Conservation (phyloP, 352 stramenopile species). For the Aphanomyces euteiches region DNA sequence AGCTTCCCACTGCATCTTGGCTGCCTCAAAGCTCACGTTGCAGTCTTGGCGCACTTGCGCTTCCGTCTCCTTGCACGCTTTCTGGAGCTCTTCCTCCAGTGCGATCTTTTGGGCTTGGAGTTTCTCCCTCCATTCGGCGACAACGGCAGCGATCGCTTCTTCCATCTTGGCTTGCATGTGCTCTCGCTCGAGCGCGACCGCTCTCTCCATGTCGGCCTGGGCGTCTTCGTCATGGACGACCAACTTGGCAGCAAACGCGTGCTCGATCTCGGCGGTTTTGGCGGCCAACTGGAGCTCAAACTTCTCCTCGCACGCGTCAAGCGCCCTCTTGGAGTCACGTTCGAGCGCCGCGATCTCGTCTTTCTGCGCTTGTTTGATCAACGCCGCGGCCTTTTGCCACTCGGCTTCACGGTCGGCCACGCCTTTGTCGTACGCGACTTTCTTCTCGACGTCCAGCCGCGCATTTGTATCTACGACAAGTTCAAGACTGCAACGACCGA, state of each 20-base stretch:
- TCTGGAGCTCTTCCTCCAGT: not conserved
- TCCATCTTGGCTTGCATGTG: no score
- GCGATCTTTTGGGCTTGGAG: not conserved
- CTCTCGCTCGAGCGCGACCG: not conserved
- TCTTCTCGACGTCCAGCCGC: slow-evolving; percentile 59
- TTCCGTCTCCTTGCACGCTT: slow-evolving; percentile 17
- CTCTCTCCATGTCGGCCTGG: not conserved
- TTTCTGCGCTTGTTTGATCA: slow-evolving; percentile 73
- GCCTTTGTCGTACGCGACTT: slow-evolving; percentile 53
- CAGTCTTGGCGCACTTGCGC: not conserved
- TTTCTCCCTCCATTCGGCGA: slow-evolving; percentile 8
- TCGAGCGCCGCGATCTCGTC: slow-evolving; percentile 39
- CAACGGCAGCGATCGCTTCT: not conserved
- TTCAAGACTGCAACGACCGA: slow-evolving; percentile 25
- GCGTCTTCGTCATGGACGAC: slow-evolving; percentile 16
- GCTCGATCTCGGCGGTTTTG: slow-evolving; percentile 37
- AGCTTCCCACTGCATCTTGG: not conserved
- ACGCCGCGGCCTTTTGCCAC: slow-evolving; percentile 63
- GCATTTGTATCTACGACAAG: slow-evolving; percentile 59
- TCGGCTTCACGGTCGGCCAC: slow-evolving; percentile 66
- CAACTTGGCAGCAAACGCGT: slow-evolving; percentile 37
- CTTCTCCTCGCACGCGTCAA: slow-evolving; percentile 60
- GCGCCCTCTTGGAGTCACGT: slow-evolving; percentile 37
- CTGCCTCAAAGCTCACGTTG: not conserved
- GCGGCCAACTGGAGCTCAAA: slow-evolving; percentile 44